These are phyloP conservation scores for Graphilbum ipis-grandicollis DNA, from an alignment of 2,329 filamentous ascomycete genomes.

Conservation along the genomic window DNA sequence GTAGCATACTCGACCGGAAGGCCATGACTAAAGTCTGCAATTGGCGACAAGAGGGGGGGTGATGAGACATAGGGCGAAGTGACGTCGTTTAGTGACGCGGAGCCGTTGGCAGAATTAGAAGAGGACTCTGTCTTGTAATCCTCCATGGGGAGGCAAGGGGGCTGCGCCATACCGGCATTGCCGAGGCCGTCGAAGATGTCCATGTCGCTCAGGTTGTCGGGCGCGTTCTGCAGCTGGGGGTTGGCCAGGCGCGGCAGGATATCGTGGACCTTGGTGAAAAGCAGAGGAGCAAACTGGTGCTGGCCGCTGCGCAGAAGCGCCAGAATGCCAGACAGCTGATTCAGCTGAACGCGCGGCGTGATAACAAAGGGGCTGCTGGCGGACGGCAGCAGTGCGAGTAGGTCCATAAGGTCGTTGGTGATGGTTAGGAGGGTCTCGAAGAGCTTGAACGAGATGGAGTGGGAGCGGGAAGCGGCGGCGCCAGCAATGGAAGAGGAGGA, in stretches of 20 bases:
- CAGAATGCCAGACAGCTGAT: constrained; percentile 49
- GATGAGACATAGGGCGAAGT: constrained; percentile 34
- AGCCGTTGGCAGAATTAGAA: constrained; percentile 17
- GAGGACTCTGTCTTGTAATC: constrained; percentile 30
- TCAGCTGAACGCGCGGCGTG: constrained; percentile 57
- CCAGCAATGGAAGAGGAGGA: not conserved
- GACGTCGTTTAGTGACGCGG: constrained; percentile 21
- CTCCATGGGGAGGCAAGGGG: constrained; percentile 25
- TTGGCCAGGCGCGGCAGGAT: constrained; percentile 45
- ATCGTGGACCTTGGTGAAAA: constrained; percentile 61
- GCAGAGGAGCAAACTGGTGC: constrained; percentile 57
- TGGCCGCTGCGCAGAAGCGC: constrained; percentile 58
- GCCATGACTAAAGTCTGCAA: constrained; percentile 28
- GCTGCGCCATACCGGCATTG: constrained; percentile 41
- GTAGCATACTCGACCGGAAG: constrained; percentile 25
- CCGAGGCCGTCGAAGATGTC: constrained; percentile 53
- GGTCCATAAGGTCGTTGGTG: constrained; percentile 54
- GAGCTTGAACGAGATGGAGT: constrained; percentile 17
- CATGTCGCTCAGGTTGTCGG: constrained; percentile 33
- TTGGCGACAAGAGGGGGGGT: constrained; percentile 34
- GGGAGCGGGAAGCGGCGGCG: too few relatives aligned
- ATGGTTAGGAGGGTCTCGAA: constrained; percentile 71
- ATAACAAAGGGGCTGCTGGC: constrained; percentile 44
- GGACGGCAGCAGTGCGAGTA: constrained; percentile 47
- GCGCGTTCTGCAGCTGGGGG: constrained; percentile 40